Conservation (phyloP, 192 early-diverging fungal species). For the Neocallimastix lanati region DNA sequence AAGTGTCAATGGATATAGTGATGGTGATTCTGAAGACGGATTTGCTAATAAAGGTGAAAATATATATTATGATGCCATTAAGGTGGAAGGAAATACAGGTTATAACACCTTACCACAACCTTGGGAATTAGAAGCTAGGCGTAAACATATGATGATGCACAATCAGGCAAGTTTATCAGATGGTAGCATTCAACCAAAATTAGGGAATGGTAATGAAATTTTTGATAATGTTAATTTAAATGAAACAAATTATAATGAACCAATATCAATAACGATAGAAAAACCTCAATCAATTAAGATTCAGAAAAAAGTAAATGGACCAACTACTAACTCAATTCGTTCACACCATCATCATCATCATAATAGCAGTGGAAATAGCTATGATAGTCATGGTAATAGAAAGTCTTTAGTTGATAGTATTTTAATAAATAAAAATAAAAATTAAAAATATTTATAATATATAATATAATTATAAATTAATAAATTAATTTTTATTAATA, state of each 20-base stretch:
- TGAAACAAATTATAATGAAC: background rate
- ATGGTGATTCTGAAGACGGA: background rate
- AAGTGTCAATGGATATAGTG: background rate
- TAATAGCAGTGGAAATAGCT: background rate
- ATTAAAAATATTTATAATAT: background rate
- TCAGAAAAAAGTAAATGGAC: background rate
- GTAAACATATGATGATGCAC: background rate
- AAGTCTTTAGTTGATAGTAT: background rate
- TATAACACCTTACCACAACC: background rate
- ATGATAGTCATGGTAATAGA: background rate
- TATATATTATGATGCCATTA: background rate
- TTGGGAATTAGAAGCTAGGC: background rate
- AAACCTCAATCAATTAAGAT: background rate
- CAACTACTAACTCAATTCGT: background rate
- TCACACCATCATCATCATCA: background rate
- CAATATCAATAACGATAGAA: background rate
- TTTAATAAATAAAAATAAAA: background rate
- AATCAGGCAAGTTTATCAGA: background rate
- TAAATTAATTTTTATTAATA: no score
- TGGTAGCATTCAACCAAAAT: background rate
- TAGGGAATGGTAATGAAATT: background rate
- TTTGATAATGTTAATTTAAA: background rate
- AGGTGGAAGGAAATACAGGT: background rate
- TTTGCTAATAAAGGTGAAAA: background rate
- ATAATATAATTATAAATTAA: no score